Conservation (phyloP, 768 basidiomycete species). For the Auricularia auricula-judae region DNA sequence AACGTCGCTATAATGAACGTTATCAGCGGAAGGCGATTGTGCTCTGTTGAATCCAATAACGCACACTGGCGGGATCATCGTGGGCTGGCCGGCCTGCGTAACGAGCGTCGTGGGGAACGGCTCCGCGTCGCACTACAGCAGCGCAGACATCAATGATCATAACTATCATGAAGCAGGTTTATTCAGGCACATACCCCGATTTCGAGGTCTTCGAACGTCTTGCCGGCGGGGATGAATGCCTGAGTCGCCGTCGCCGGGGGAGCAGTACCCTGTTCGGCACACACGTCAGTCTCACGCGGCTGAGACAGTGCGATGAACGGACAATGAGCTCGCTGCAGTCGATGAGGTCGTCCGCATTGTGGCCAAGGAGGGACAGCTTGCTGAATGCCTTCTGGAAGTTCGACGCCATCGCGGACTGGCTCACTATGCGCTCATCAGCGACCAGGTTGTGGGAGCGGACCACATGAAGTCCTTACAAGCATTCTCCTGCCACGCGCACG, state of each 20-base stretch:
- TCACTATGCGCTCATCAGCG: neutral
- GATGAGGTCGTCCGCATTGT: neutral
- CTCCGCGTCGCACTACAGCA: neutral
- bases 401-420: neutral
- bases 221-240: neutral
- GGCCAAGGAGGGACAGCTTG: neutral
- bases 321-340: neutral
- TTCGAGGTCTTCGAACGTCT: neutral
- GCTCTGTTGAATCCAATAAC: neutral
- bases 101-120: neutral
- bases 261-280: neutral
- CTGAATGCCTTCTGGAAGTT: neutral
- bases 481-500: neutral
- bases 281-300: no score
- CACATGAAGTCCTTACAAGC: neutral
- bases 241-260: neutral
- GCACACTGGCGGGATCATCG: neutral
- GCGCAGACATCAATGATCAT: neutral
- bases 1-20: no score
- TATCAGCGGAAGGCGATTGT: no score
- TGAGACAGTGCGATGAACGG: no score
- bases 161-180: neutral
- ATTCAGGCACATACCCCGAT: neutral
- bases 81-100: neutral
- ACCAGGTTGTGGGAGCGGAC: no score